These are phyloP conservation scores for Naganishia randhawae DNA, from an alignment of 768 basidiomycete species.

Conservation along the genomic window DNA sequence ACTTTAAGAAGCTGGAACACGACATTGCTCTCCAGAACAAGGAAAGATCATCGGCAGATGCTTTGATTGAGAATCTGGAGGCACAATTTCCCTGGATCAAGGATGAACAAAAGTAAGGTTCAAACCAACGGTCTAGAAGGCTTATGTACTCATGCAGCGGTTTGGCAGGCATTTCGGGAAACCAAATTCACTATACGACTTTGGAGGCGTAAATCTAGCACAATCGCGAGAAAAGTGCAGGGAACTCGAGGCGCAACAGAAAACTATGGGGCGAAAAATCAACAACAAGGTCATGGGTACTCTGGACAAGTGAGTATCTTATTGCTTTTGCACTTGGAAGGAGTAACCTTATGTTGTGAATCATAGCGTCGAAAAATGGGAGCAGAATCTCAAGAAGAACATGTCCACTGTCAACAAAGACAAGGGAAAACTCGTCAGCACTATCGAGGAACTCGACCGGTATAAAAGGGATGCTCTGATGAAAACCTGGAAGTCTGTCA, in stretches of 20 bases:
- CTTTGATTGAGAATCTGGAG: slow-evolving; percentile 65
- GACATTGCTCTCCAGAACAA: slow-evolving; percentile 62
- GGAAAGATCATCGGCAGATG: slow-evolving; percentile 61
- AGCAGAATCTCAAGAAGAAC: slow-evolving; percentile 80
- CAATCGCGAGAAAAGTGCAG: slow-evolving; percentile 62
- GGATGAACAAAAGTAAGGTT: slow-evolving; percentile 72
- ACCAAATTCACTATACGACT: slow-evolving; percentile 75
- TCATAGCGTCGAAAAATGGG: slow-evolving; percentile 85
- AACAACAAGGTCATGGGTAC: slow-evolving; percentile 93
- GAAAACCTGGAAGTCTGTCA: slow-evolving; percentile 96
- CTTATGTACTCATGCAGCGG: background rate
- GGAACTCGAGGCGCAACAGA: slow-evolving; percentile 73
- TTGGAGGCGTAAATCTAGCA: slow-evolving; percentile 62
- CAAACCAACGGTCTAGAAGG: background rate
- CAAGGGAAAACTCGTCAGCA: slow-evolving; percentile 89
- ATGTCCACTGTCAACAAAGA: slow-evolving; percentile 81
- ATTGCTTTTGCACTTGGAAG: background rate
- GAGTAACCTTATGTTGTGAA: slow-evolving; percentile 2
- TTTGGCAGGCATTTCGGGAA: slow-evolving; percentile 75
- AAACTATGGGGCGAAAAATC: slow-evolving; percentile 88
- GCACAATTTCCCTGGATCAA: slow-evolving; percentile 80
- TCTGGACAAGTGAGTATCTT: slow-evolving; percentile 73
- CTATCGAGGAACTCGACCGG: slow-evolving; percentile 84
- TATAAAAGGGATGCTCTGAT: slow-evolving; percentile 90
- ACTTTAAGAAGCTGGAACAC: slow-evolving; percentile 66